Conservation (phyloP, 2,329 filamentous ascomycete species). For the Chalaropsis ovoidea region DNA sequence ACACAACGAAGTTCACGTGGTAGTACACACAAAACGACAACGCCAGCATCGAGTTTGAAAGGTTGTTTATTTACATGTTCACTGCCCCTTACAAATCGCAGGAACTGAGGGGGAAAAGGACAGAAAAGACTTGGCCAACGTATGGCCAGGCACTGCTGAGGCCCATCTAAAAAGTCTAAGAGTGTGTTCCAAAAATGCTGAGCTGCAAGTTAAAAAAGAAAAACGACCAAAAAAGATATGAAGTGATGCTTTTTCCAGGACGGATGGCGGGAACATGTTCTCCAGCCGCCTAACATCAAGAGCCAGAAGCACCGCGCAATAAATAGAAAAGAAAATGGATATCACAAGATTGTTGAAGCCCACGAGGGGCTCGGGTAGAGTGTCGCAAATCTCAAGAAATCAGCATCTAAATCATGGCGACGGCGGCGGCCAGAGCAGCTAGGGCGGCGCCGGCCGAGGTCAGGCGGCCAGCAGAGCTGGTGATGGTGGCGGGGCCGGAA, state of each 20-base stretch:
- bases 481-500: conserved; percentile 11
- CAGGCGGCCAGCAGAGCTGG: conserved; percentile 22
- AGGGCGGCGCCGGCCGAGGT: conserved; percentile 21
- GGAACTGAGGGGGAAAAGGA: neutral
- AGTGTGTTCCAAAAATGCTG: neutral
- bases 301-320: conserved; percentile 5
- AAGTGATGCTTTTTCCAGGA: neutral
- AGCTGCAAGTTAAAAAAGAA: conserved; percentile 10
- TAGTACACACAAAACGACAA: no score
- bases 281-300: neutral
- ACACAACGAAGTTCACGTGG: no score
- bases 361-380: neutral
- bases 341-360: conserved; percentile 12
- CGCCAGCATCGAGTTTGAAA: neutral
- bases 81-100: conserved; percentile 15
- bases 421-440: conserved; percentile 21
- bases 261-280: neutral
- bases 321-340: conserved; percentile 14
- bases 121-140: neutral
- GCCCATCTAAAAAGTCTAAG: conserved; percentile 6
- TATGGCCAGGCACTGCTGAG: neutral
- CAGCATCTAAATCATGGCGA: conserved; percentile 24
- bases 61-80: conserved; percentile 18
- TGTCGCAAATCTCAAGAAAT: conserved; percentile 9
- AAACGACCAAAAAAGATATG: neutral